Evolutionary conservation across 2,329 filamentous ascomycete genomes (phyloP).

Genomic region (Ophiosphaerella korrae): DNA sequence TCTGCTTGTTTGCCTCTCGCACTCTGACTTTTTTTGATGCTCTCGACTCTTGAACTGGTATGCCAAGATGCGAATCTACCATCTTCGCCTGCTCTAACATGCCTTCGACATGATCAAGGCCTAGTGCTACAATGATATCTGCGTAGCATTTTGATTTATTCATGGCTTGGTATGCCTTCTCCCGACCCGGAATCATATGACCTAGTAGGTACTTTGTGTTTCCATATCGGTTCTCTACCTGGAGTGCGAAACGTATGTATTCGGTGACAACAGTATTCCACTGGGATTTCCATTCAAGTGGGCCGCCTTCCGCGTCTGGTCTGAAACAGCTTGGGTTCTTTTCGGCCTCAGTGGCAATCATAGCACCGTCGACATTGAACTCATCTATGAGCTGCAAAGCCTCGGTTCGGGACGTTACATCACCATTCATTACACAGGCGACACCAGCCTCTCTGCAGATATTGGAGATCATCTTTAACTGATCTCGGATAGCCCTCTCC

Average conservation of each 20-base stretch:
- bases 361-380: slow-evolving; percentile 88
- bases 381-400: slow-evolving; percentile 73
- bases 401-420: slow-evolving; percentile 77
- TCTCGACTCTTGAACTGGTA: slow-evolving; percentile 59
- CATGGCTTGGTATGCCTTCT: slow-evolving; percentile 65
- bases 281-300: slow-evolving; percentile 55
- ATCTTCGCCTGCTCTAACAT: slow-evolving; percentile 67
- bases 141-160: slow-evolving; percentile 72
- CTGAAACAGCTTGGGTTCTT: slow-evolving; percentile 89
- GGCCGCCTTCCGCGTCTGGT: slow-evolving; percentile 68
- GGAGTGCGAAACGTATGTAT: slow-evolving; percentile 74
- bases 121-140: slow-evolving; percentile 69
- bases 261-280: slow-evolving; percentile 80
- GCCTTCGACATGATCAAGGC: slow-evolving; percentile 67
- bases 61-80: slow-evolving; percentile 67
- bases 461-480: slow-evolving; percentile 80
- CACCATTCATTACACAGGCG: slow-evolving; percentile 94
- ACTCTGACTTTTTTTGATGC: slow-evolving; percentile 53
- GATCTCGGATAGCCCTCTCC: slow-evolving; percentile 83
- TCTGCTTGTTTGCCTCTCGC: slow-evolving; percentile 24
- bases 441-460: slow-evolving; percentile 85
- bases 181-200: slow-evolving; percentile 84
- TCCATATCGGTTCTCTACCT: slow-evolving; percentile 82
- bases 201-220: slow-evolving; percentile 93
- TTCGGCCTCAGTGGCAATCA: slow-evolving; percentile 95